These are phyloP conservation scores for Voacanga thouarsii DNA, from an alignment of 257 asterid species.

Conservation along the genomic window DNA sequence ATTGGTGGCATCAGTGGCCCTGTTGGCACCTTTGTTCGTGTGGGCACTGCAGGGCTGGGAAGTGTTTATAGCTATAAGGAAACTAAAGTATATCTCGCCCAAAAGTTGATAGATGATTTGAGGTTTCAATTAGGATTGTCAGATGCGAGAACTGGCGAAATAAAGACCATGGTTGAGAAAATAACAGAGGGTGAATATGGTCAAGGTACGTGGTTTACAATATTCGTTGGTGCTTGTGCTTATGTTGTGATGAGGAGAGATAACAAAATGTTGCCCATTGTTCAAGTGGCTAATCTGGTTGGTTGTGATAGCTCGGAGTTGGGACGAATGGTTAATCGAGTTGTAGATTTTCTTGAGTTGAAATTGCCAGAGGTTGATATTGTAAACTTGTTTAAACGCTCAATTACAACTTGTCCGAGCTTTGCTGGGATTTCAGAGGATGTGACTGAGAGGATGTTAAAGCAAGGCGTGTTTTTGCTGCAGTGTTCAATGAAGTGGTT, in stretches of 20 bases:
- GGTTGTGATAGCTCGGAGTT: slow-evolving; percentile 57
- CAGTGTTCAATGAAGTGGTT: slow-evolving; percentile 91
- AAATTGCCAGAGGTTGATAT: slow-evolving; percentile 69
- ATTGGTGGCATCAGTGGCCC: slow-evolving; percentile 54
- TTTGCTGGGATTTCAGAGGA: slow-evolving; percentile 39
- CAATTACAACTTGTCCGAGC: slow-evolving; percentile 33
- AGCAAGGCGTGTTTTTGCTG: slow-evolving; percentile 75
- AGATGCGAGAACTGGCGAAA: slow-evolving; percentile 34
- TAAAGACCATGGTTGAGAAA: slow-evolving; percentile 38
- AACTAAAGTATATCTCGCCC: slow-evolving; percentile 46
- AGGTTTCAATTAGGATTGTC: slow-evolving; percentile 46
- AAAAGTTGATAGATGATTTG: slow-evolving; percentile 46
- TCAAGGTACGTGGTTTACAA: slow-evolving; percentile 62
- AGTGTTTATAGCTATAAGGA: slow-evolving; percentile 41
- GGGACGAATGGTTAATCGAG: slow-evolving; percentile 69
- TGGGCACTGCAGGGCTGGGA: slow-evolving; percentile 62
- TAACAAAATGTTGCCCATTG: slow-evolving; percentile 43
- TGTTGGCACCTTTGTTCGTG: slow-evolving; percentile 43
- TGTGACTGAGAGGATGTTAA: slow-evolving; percentile 40
- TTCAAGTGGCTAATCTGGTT: slow-evolving; percentile 42
- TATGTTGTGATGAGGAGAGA: slow-evolving; percentile 68
- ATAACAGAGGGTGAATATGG: slow-evolving; percentile 74
- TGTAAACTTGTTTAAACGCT: slow-evolving; percentile 44
- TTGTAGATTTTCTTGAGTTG: slow-evolving; percentile 50
- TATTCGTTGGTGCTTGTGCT: slow-evolving; percentile 68